phyloP scores from a whole-genome alignment of 73 alveolate species.

The Stentor roeselii region DNA sequence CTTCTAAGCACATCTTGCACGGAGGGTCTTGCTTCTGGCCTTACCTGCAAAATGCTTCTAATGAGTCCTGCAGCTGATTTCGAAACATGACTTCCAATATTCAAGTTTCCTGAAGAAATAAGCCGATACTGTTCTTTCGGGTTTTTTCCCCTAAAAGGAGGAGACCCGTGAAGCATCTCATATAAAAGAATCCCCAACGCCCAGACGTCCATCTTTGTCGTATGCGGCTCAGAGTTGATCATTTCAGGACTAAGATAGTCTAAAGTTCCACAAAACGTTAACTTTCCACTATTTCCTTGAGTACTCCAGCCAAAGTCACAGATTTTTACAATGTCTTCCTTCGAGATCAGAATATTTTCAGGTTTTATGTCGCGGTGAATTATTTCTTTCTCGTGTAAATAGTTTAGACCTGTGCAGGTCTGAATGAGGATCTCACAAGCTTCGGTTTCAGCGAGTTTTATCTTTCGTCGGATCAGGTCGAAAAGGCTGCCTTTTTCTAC shows the following conservation, averaged over 20 bases:
- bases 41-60: background rate
- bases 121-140: background rate
- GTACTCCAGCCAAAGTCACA: slow-evolving; percentile 30
- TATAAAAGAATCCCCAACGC: slow-evolving; percentile 84
- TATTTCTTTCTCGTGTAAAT: slow-evolving; percentile 43
- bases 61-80: background rate
- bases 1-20: background rate
- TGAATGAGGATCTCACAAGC: slow-evolving; percentile 42
- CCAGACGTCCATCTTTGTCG: slow-evolving; percentile 87
- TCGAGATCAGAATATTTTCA: slow-evolving; percentile 30
- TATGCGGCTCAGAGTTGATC: slow-evolving; percentile 55
- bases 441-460: slow-evolving; percentile 47
- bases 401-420: slow-evolving; percentile 53
- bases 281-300: background rate
- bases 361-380: slow-evolving; percentile 58
- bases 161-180: slow-evolving; percentile 84
- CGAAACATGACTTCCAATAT: background rate
- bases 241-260: slow-evolving; percentile 98
- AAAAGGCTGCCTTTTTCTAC: slow-evolving; percentile 50
- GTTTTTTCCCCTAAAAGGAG: slow-evolving; percentile 66
- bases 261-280: slow-evolving; percentile 37
- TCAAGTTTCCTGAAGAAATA: background rate
- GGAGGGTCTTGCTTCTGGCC: background rate
- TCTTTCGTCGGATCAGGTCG: slow-evolving; percentile 35
- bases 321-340: slow-evolving; percentile 24